Evolutionary conservation across 495 filamentous ascomycete species (phyloP), one percentile per base, ranked within the genome.

Genomic region (Tetracladium marchalianum): DNA sequence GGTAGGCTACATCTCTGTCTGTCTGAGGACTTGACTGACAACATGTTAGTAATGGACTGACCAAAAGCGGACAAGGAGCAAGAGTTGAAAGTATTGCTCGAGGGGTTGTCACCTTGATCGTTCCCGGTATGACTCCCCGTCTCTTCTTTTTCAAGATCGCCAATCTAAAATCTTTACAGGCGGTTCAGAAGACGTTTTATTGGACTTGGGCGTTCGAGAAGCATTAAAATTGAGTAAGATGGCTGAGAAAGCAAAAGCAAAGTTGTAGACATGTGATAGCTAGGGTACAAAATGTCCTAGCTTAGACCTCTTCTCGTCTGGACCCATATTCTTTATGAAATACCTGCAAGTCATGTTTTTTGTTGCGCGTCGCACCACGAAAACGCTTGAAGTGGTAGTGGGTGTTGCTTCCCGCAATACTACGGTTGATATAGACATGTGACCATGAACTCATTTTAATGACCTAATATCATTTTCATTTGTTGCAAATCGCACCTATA

Each of bases 171-270:
- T 3, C 7, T 27, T 7, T 4, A 19, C 1, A 50, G 50, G 50
- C 44, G 90, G 90, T 31, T 85, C 80, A 59, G 90, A 97, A 68
- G 90, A 97, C 72, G 95, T 97, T 46, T 94, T 97, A 87, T 67
- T 95, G 51, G 90, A 97, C 67, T 65, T 97, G 51, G 90, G 86
- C 63, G 93, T 95, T 65, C 71, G 90, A 50, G 90, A 97, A 70
- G 82, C 83, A 54, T 59, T 95, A 71, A 78, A 78, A 61, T 87
- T 97, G 27, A 84, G 88, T 52, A 78, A 89, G 69, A 81, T 80
- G 57, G 39, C 44, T 5, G 33, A 44, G 17, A 43, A 52, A 24
- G 32, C 50, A 13, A 52, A 41, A 17, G 22, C 22, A 27, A 27
- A 27, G 22, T 27, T 27, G 22, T 27, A 27, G 22, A 27, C 7